These are phyloP conservation scores for Diaporthe helianthi DNA, from an alignment of 2,329 filamentous ascomycete genomes.

Conservation along the genomic window DNA sequence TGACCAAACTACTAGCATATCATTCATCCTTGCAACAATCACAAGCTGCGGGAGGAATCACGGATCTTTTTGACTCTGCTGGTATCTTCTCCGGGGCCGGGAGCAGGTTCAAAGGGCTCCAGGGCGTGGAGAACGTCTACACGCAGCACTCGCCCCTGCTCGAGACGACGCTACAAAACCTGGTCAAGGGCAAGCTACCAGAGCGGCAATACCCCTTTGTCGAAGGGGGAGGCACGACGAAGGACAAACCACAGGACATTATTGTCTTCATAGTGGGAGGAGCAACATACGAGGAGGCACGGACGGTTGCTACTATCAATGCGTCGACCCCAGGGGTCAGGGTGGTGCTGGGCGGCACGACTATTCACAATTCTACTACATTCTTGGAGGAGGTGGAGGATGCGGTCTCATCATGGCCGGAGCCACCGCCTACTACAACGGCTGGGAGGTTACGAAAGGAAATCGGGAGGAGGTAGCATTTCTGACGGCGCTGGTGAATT, in stretches of 20 bases:
- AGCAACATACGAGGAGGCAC: slow-evolving; percentile 95
- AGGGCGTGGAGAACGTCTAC: slow-evolving; percentile 98
- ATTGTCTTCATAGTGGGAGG: slow-evolving; percentile 95
- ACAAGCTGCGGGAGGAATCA: slow-evolving; percentile 77
- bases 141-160: slow-evolving; percentile 93
- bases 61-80: slow-evolving; percentile 89
- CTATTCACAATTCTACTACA: slow-evolving; percentile 83
- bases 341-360: slow-evolving; percentile 88
- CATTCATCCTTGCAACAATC: slow-evolving; percentile 85
- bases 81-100: slow-evolving; percentile 91
- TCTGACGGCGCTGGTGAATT: background rate
- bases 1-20: slow-evolving; percentile 83
- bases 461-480: slow-evolving; percentile 39
- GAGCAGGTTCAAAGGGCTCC: slow-evolving; percentile 89
- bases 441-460: slow-evolving; percentile 44
- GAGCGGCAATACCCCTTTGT: slow-evolving; percentile 93
- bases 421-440: slow-evolving; percentile 53
- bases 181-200: slow-evolving; percentile 89
- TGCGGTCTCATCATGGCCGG: slow-evolving; percentile 86
- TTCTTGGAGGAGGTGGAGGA: slow-evolving; percentile 94
- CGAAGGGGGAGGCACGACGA: slow-evolving; percentile 83
- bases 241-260: slow-evolving; percentile 96
- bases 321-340: slow-evolving; percentile 87
- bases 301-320: slow-evolving; percentile 94
- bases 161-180: slow-evolving; percentile 85